phyloP scores from a whole-genome alignment of 768 basidiomycete species.

The Leccinum boreale region DNA sequence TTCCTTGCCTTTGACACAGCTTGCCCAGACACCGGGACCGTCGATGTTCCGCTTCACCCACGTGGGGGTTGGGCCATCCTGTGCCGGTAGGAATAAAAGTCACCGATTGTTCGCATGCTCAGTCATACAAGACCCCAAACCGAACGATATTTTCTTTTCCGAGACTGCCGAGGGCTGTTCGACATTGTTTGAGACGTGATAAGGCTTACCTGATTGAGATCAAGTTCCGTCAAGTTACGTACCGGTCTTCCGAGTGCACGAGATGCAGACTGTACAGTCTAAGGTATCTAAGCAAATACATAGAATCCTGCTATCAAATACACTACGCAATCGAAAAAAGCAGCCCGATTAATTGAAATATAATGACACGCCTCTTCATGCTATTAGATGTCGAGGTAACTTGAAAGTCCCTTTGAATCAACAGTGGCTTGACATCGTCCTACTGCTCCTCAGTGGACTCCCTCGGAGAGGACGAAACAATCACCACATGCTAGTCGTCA shows the following conservation, averaged over 20 bases:
- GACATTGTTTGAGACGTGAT: constrained; percentile 14
- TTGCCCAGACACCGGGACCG: constrained; percentile 85
- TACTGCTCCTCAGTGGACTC: not conserved
- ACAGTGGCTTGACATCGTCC: not conserved
- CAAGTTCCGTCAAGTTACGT: not conserved
- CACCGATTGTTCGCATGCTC: not conserved
- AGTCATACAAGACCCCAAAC: constrained; percentile 29
- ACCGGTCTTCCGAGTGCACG: not conserved
- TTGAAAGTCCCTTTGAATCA: not conserved
- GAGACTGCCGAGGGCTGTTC: constrained; percentile 15
- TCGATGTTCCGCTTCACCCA: constrained; percentile 66
- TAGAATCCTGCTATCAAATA: constrained; percentile 8
- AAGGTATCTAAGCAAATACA: constrained; percentile 21
- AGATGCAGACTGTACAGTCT: not conserved
- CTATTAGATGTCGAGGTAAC: constrained; percentile 2
- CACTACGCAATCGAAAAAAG: constrained; percentile 4
- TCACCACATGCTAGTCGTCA: constrained; percentile 33
- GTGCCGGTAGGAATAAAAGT: constrained; percentile 2
- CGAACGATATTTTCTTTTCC: constrained; percentile 51
- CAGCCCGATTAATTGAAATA: constrained; percentile 27
- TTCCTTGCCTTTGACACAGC: constrained; percentile 84
- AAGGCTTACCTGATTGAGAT: not conserved
- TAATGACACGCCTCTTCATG: constrained; percentile 16
- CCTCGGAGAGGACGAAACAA: not conserved
- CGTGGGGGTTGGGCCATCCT: constrained; percentile 63